Base-by-base conservation (phyloP, 441 rosid genomes). In the Euphorbia corollata region DNA sequence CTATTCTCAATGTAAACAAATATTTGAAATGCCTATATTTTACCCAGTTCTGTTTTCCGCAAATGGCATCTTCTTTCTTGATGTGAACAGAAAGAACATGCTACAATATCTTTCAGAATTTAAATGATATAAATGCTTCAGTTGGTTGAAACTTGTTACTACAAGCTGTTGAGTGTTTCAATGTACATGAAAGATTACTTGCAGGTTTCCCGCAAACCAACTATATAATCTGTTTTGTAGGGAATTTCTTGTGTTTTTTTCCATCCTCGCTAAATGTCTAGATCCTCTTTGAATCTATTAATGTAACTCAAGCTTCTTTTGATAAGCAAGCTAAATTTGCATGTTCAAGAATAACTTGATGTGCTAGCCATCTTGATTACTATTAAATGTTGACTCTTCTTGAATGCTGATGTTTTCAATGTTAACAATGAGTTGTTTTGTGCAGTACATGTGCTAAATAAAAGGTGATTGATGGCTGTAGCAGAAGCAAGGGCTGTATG, bases 401-500 rank as follows among this genome's bases (percentile, higher is more conserved):
- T 32, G 60, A 39, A 27, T 2, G 5, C 1, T 10, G 13, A 13
- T 27, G 64, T 57, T 53, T n/a, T 59, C 11, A 51, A 66, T 64
- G 54, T 59, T 77, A 59, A 70, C 53, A 3, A 54, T 55, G 63
- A 15, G 15, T 30, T 72, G 20, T 74, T 77, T 45, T 72, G 23
- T 50, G 30, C 61, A 68, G 74, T n/a, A 73, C 68, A 82, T 80
- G 85, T 69, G 41, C 71, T 61, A 23, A 61, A 68, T 73, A 51
- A 75, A 70, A 75, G 61, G 73, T 71, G 67, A 55, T 32, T 70
- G 70, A 94, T 94, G 99, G 92, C 98, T 41, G 96, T 79, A 65
- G 97, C 96, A 45, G 99, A 94, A 79, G 94, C 93, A 39, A 86
- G 99, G 81, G 94, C 94, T 19, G 86, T 78, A 16, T 94, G 99